These are phyloP conservation scores for Fusarium concolor DNA, from an alignment of 2,329 filamentous ascomycete genomes.

Conservation along the genomic window DNA sequence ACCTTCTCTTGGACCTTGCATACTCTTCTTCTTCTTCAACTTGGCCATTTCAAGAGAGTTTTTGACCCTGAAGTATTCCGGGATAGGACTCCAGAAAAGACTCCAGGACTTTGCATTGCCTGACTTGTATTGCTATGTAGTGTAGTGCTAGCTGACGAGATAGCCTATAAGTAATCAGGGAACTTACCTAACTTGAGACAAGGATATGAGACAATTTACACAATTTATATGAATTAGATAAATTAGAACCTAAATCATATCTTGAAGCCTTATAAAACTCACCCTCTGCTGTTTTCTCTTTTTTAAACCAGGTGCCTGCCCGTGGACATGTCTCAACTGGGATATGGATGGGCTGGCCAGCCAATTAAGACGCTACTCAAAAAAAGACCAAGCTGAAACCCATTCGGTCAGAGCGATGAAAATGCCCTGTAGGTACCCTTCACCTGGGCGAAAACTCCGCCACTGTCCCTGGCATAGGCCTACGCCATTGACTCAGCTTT, in stretches of 20 bases:
- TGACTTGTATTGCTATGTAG: background rate
- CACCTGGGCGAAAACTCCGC: constrained; percentile 37
- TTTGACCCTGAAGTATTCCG: background rate
- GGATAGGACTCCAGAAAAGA: background rate
- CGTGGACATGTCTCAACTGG: background rate
- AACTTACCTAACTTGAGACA: background rate
- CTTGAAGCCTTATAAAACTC: background rate
- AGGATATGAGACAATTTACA: no score
- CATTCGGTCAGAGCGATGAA: constrained; percentile 8
- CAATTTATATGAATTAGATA: background rate
- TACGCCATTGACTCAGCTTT: constrained; percentile 30
- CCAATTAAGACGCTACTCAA: background rate
- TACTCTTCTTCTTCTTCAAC: no score
- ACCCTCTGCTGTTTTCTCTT: no score
- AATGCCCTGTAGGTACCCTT: constrained; percentile 14
- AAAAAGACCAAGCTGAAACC: constrained; percentile 3
- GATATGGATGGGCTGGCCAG: background rate
- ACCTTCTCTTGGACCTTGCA: no score
- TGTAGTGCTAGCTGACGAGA: no score
- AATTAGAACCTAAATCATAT: background rate
- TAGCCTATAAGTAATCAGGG: background rate
- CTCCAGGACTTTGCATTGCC: background rate
- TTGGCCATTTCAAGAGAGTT: no score
- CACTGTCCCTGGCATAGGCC: constrained; percentile 20
- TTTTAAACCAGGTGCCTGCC: no score